phyloP scores from a whole-genome alignment of 176 grass and related monocot genomes.

The Carex pumila region DNA sequence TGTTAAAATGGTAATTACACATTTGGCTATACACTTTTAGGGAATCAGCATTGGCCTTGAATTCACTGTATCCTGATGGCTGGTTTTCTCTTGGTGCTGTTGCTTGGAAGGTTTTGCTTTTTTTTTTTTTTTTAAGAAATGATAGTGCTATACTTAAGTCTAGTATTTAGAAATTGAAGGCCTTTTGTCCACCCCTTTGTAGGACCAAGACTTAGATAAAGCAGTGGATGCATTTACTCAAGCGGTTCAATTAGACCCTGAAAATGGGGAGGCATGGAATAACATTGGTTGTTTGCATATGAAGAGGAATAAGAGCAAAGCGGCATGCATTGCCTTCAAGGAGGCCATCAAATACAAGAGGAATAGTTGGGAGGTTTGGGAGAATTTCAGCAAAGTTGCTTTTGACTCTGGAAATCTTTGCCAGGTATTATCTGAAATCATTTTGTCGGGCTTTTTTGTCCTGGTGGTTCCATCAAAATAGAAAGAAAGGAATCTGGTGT shows the following conservation, averaged over 20 bases:
- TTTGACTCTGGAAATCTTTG: slow-evolving; percentile 57
- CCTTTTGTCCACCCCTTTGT: slow-evolving; percentile 14
- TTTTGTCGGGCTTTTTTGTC: neutral
- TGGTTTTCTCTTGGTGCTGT: slow-evolving; percentile 91
- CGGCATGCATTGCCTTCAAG: slow-evolving; percentile 80
- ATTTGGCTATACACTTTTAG: slow-evolving; percentile 22
- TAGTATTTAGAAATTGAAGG: neutral
- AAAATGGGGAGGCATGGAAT: slow-evolving; percentile 99
- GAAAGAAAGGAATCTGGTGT: neutral
- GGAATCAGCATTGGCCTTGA: slow-evolving; percentile 89
- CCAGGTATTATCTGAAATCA: slow-evolving; percentile 32
- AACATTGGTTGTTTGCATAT: slow-evolving; percentile 98
- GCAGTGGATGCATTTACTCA: slow-evolving; percentile 88
- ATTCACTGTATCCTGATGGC: slow-evolving; percentile 87
- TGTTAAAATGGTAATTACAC: neutral
- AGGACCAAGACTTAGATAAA: slow-evolving; percentile 87
- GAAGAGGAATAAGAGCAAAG: slow-evolving; percentile 72
- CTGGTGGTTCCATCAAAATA: neutral
- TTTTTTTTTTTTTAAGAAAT: slow-evolving; percentile 1
- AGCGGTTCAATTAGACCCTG: slow-evolving; percentile 93
- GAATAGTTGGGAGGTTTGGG: slow-evolving; percentile 97
- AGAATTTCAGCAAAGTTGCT: slow-evolving; percentile 92
- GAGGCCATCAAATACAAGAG: slow-evolving; percentile 98
- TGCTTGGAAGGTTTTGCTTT: slow-evolving; percentile 69
- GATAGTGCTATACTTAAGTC: neutral